These are phyloP conservation scores for Yarrowia sp. DNA, from an alignment of 805 yeast species.

Conservation along the genomic window DNA sequence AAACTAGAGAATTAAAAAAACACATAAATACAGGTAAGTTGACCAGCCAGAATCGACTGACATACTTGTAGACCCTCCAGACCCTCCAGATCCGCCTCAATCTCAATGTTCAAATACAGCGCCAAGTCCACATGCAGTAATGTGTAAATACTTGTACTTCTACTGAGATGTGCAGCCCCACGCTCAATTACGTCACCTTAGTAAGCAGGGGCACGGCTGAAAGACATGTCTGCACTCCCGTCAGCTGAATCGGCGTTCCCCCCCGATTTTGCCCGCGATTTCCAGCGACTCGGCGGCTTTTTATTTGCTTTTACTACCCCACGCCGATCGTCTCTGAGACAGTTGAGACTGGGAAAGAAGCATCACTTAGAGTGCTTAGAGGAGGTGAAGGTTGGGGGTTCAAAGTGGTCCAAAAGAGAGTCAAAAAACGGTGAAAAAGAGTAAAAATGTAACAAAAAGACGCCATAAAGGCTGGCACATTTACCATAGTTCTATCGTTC, in stretches of 20 bases:
- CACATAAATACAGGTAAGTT: no score
- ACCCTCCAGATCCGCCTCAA: no score
- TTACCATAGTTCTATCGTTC: no score
- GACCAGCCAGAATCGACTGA: no score
- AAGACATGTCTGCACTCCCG: neutral
- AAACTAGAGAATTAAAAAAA: no score
- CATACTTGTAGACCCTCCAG: no score
- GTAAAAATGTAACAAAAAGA: neutral
- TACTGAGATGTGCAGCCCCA: neutral
- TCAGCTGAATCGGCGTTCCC: neutral
- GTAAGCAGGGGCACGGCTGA: neutral
- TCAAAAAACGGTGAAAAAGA: no score
- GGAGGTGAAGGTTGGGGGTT: no score
- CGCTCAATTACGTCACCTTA: neutral
- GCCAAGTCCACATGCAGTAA: conserved; percentile 4
- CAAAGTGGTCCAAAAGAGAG: no score
- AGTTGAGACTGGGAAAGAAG: neutral
- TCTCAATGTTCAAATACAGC: no score
- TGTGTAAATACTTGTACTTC: neutral
- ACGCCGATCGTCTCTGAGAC: conserved; percentile 14
- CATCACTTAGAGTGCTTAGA: neutral
- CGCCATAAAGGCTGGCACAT: no score
- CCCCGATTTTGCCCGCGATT: neutral
- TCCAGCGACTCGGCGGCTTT: no score
- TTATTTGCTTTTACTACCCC: conserved; percentile 17